Conservation (phyloP, 345 rosid species). For the Cardamine resedifolia region DNA sequence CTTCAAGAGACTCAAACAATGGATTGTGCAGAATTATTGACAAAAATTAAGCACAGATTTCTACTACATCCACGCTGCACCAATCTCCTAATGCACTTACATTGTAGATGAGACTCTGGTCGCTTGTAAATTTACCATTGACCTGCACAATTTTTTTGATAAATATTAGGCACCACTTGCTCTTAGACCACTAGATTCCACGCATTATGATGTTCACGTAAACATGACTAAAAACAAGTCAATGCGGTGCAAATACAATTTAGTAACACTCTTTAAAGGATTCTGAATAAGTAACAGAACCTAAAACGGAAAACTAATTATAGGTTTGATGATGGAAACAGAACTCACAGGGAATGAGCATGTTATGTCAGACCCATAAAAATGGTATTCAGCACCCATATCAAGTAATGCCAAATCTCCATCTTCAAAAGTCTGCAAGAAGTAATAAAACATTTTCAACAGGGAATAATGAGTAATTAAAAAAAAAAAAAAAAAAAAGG, state of each 20-base stretch:
- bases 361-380: constrained; percentile 93
- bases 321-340: background rate
- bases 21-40: background rate
- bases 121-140: constrained; percentile 86
- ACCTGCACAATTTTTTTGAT: constrained; percentile 53
- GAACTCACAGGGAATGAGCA: constrained; percentile 90
- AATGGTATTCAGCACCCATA: constrained; percentile 93
- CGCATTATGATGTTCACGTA: background rate
- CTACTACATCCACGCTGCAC: constrained; percentile 3
- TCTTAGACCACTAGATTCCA: background rate
- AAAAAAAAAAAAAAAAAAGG: background rate
- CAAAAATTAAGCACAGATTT: background rate
- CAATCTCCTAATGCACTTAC: constrained; percentile 48
- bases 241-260: background rate
- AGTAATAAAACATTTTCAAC: background rate
- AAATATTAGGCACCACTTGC: constrained; percentile 15
- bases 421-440: constrained; percentile 70
- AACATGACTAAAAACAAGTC: background rate
- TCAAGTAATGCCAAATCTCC: constrained; percentile 95
- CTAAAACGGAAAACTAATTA: background rate
- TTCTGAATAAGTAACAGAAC: constrained; percentile 12
- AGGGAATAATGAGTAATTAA: background rate
- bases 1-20: background rate
- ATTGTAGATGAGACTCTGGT: constrained; percentile 74
- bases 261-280: background rate